Evolutionary conservation across 208 protist genomes (phyloP).

Genomic region (Acanthamoeba triangularis): DNA sequence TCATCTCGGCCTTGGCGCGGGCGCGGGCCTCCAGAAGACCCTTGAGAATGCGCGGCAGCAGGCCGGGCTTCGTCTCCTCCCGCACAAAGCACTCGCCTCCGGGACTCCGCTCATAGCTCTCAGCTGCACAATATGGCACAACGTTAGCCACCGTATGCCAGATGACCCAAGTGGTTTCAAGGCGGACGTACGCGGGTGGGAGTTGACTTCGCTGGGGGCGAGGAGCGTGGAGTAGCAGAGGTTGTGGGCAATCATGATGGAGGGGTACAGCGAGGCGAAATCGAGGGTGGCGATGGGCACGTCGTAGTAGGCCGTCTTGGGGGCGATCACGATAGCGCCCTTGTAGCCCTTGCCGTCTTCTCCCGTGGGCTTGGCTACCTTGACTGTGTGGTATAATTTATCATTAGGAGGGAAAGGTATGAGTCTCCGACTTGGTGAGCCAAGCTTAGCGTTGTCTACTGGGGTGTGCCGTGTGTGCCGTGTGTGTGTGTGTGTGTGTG

Average conservation of each 20-base stretch:
- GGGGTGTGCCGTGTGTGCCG: too few species aligned
- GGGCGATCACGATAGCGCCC: conserved; percentile 99
- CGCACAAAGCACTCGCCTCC: conserved; percentile 71
- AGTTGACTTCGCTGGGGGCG: neutral
- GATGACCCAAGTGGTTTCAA: neutral
- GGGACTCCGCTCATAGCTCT: conserved; percentile 25
- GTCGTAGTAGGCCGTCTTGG: conserved; percentile 97
- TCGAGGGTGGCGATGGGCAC: conserved; percentile 98
- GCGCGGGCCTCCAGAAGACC: conserved; percentile 95
- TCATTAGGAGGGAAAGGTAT: too few species aligned
- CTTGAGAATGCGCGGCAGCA: conserved; percentile 95
- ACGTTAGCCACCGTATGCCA: neutral
- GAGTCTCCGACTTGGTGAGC: neutral
- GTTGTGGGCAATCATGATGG: conserved; percentile 99
- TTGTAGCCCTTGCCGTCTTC: conserved; percentile 92
- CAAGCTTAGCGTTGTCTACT: too few species aligned
- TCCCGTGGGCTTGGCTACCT: conserved; percentile 27
- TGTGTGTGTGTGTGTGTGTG: too few species aligned
- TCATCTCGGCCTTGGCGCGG: conserved; percentile 93
- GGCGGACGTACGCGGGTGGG: neutral
- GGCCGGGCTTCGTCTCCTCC: conserved; percentile 85
- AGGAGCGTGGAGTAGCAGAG: conserved; percentile 98
- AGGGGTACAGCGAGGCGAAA: conserved; percentile 99
- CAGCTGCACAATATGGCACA: neutral
- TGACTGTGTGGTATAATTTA: neutral